A percentile compares a stretch with the other conserved stretches of the same genome.
Evolutionary conservation across 768 basidiomycete species (phyloP).

Genomic region (Leccinum subtestaceum): DNA sequence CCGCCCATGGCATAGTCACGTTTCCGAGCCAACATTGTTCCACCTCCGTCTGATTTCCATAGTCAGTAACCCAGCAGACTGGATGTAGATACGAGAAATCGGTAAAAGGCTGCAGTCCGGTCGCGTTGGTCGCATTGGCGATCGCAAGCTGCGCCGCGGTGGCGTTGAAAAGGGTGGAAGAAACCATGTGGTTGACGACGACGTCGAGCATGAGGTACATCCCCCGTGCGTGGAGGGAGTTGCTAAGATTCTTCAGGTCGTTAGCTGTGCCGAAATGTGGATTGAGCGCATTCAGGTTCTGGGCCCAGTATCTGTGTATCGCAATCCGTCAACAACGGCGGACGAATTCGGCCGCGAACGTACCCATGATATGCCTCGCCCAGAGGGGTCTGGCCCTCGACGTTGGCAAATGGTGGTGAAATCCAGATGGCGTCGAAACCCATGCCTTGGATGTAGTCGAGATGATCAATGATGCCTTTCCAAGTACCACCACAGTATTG

Average conservation of each 20-base stretch:
- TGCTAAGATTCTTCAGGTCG: slow-evolving; percentile 48
- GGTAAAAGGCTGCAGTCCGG: slow-evolving; percentile 31
- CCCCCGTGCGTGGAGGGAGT: slow-evolving; percentile 45
- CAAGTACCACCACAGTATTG: slow-evolving; percentile 60
- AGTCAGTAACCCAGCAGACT: slow-evolving; percentile 41
- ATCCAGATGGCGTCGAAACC: slow-evolving; percentile 63
- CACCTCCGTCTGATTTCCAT: slow-evolving; percentile 45
- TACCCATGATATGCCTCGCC: slow-evolving; percentile 60
- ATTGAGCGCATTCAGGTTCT: slow-evolving; percentile 48
- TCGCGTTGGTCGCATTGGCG: slow-evolving; percentile 19
- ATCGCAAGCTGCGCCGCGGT: slow-evolving; percentile 24
- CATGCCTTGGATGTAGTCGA: slow-evolving; percentile 64
- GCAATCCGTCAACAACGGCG: not conserved
- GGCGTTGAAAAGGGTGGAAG: slow-evolving; percentile 26
- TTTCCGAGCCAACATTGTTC: slow-evolving; percentile 65
- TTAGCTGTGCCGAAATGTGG: slow-evolving; percentile 49
- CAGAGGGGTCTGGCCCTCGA: slow-evolving; percentile 46
- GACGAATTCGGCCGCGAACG: not conserved
- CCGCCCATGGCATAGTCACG: slow-evolving; percentile 48
- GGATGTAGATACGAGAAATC: slow-evolving; percentile 38
- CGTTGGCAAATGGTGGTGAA: slow-evolving; percentile 50
- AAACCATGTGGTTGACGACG: slow-evolving; percentile 61
- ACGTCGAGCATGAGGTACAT: slow-evolving; percentile 66
- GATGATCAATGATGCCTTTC: slow-evolving; percentile 47
- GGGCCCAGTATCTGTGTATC: slow-evolving; percentile 47